Evolutionary conservation across 208 protist genomes (phyloP), one percentile per base, ranked within the genome.

Genomic region (Porcisia hertigi): DNA sequence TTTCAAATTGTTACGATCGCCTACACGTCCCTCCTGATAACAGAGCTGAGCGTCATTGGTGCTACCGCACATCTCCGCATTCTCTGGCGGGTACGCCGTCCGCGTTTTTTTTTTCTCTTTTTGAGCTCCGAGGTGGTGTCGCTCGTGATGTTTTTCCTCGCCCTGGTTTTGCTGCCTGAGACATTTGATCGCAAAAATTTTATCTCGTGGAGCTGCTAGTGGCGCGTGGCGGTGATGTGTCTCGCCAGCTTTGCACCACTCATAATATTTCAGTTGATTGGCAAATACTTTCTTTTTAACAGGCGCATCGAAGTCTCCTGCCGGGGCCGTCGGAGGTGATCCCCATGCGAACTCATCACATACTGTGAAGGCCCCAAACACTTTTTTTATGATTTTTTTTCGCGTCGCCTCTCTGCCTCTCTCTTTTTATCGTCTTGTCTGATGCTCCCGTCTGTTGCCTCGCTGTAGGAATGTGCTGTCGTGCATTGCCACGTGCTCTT

Each of bases 1-100:
- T 92, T 99, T 54, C 93, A 99, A 62, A 98, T 99, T 30, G 97
- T 99, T 49, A 94, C 96, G 20, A 99, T 99, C 73, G 97, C 98
- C 20, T 99, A 99, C 86, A 99, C 98, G 0, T 90, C 97, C 0
- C 88, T 99, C 6, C 98, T 99, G 69, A 84, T 99, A 16, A 99
- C 98, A 36, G 98, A 99, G 89, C 81, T 99, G 18, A 66, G 99
- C 59, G 99, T 99, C 82, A 90, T 99, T 16, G 94, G 90, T 1
- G 85, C 97, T 45, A 96, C 97, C 54, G 96, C 98, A 12, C 95
- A 99, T 75, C 89, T 92, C 9, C 93, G 97, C 83, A 94, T 90
- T 53, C 75, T 93, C n/a, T 89, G 88, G 85, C 83, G 63, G 34
- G 88, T 93, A 69, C 88, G 91, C 59, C 81, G 86, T 45, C 47